Evolutionary conservation across 148 eudicot species (phyloP), one percentile per base, ranked within the genome.

Genomic region (Rhododendron williamsianum): DNA sequence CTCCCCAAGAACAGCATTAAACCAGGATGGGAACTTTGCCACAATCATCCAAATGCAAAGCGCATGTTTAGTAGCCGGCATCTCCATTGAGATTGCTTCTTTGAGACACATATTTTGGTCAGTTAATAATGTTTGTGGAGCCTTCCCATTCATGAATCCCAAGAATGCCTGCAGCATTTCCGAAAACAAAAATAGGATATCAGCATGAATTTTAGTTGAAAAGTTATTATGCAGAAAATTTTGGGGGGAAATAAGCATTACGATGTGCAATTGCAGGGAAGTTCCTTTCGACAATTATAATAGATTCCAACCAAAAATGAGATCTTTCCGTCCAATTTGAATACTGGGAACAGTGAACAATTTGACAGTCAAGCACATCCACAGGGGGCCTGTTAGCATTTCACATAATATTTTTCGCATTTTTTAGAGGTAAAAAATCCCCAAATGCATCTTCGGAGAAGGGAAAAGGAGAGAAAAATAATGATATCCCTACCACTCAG

Each of bases 1-100:
- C 74, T 94, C 98, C 80, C 99, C 98, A 45, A 96, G 79, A 84
- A 95, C 92, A 87, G 99, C 95, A 92, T 93, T 95, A 83, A 96
- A 96, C 99, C 99, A 96, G 52, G 98, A 95, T 4, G 98, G 97
- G 82, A 95, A 96, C 92, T 96, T 96, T 38, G 96, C 92, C 84
- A 92, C 92, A 51, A 94, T 92, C 85, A 95, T 88, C 99, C 99
- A 94, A 76, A 96, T 93, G 91, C 99, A 96, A 82, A 95, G 93
- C n/a, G 95, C 95, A 89, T 96, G 98, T 90, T 93, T 96, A 79
- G 95, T 92, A 41, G 92, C 88, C 10, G 98, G 99, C 98, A 96
- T 90, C 90, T 95, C 98, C 91, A 91, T 85, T 84, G 91, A 56
- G 83, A 95, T 91, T 21, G 99, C 98, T 89, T 96, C 99, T 90